These are phyloP conservation scores for Coemansia sp. DNA, from an alignment of 192 early-diverging fungal species.

Conservation along the genomic window DNA sequence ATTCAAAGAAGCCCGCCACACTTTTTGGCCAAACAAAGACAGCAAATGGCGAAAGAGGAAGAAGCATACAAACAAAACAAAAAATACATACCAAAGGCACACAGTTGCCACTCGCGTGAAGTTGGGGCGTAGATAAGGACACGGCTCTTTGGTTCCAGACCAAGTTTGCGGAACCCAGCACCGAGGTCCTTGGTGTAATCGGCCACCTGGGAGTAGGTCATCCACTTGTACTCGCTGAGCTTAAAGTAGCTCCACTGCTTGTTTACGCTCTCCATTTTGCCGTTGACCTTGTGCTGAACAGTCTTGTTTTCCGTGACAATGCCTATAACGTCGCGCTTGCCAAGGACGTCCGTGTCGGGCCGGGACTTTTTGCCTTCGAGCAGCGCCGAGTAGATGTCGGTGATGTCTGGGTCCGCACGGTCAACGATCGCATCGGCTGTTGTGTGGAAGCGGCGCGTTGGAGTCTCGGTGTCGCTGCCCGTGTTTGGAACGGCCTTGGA, in stretches of 20 bases:
- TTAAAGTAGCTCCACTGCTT: conserved; percentile 93
- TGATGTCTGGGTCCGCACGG: conserved; percentile 33
- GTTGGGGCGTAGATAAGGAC: conserved; percentile 71
- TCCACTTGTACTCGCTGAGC: conserved; percentile 62
- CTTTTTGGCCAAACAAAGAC: background rate
- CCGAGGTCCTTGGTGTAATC: conserved; percentile 38
- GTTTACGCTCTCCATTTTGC: conserved; percentile 58
- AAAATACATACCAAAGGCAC: conserved; percentile 45
- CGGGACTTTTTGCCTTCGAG: conserved; percentile 22
- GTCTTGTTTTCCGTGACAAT: conserved; percentile 46
- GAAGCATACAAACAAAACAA: background rate
- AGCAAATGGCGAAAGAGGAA: background rate
- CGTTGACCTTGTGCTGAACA: conserved; percentile 47
- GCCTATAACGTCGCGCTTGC: conserved; percentile 47
- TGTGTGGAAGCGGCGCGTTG: conserved; percentile 39
- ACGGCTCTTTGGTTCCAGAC: conserved; percentile 48
- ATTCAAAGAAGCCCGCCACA: background rate
- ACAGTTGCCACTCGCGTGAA: conserved; percentile 52
- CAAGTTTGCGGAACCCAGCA: conserved; percentile 35
- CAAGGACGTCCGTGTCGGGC: conserved; percentile 26
- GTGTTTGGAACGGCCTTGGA: conserved; percentile 34
- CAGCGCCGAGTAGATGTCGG: conserved; percentile 38
- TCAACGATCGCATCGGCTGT: conserved; percentile 36
- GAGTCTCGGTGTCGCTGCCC: conserved; percentile 34
- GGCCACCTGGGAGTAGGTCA: conserved; percentile 39